These are phyloP conservation scores for Capsella rubella DNA, from an alignment of 441 rosid species.

Conservation along the genomic window DNA sequence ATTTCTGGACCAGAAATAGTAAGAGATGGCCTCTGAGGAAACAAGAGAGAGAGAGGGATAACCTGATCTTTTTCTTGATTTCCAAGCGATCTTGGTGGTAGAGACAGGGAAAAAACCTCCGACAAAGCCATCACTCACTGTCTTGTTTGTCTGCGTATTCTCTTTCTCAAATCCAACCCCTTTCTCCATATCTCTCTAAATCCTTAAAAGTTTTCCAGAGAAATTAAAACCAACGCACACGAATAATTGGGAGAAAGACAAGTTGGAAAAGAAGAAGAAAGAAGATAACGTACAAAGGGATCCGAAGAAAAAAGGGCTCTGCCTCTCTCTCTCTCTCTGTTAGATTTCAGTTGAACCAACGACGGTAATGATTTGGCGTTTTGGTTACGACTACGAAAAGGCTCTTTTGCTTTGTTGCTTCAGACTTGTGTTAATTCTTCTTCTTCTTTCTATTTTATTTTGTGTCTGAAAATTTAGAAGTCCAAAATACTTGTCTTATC, in stretches of 20 bases:
- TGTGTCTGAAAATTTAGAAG: constrained; percentile 15
- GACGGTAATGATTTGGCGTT: constrained; percentile 46
- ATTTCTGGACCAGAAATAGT: constrained; percentile 3
- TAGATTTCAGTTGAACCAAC: constrained; percentile 37
- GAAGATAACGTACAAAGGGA: constrained; percentile 41
- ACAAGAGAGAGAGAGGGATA: constrained; percentile 7
- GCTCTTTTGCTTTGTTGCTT: constrained; percentile 35
- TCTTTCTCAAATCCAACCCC: constrained; percentile 24
- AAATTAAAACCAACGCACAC: no score
- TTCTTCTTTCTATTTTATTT: neutral
- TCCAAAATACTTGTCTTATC: constrained; percentile 42
- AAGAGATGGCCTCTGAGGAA: neutral
- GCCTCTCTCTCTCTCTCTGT: neutral
- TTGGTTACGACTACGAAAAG: constrained; percentile 36
- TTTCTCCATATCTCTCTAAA: constrained; percentile 28
- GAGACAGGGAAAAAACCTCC: constrained; percentile 75
- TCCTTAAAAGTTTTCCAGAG: no score
- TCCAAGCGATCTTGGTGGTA: constrained; percentile 76
- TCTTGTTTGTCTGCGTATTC: constrained; percentile 43
- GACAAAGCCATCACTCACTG: constrained; percentile 49
- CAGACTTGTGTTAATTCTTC: constrained; percentile 13
- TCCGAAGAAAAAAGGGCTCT: neutral
- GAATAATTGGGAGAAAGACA: no score
- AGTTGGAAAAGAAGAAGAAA: neutral
- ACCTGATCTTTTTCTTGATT: constrained; percentile 85